Evolutionary conservation across 305 asterid species (phyloP).

Genomic region (Fraxinus platypoda): DNA sequence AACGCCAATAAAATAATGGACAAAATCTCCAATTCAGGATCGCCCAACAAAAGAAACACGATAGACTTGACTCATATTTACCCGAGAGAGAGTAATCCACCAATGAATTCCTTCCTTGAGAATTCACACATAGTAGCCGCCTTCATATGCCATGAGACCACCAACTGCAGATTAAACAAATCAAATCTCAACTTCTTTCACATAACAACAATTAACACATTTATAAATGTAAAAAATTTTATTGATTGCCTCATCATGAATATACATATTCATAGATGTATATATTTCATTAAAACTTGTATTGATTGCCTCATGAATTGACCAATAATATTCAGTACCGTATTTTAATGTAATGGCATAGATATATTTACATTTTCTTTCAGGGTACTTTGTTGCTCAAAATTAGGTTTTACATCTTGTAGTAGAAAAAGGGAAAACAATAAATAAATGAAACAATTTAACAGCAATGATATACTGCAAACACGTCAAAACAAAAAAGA

Average conservation of each 20-base stretch:
- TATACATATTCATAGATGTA: neutral
- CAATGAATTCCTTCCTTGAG: slow-evolving; percentile 88
- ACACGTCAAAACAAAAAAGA: neutral
- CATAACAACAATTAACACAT: neutral
- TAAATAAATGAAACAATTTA: neutral
- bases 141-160: slow-evolving; percentile 98
- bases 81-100: slow-evolving; percentile 95
- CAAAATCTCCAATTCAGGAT: slow-evolving; percentile 13
- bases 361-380: neutral
- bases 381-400: neutral
- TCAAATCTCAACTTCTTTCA: slow-evolving; percentile 16
- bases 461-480: neutral
- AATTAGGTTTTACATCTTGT: neutral
- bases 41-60: slow-evolving; percentile 10
- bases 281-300: neutral
- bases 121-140: slow-evolving; percentile 99
- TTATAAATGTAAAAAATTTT: neutral
- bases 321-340: neutral
- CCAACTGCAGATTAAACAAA: slow-evolving; percentile 56
- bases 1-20: slow-evolving; percentile 15
- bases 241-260: neutral
- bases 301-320: neutral
- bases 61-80: slow-evolving; percentile 31
- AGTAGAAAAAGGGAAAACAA: neutral
- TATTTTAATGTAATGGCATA: neutral